These are phyloP conservation scores for Citrus cavaleriei DNA, from an alignment of 345 rosid genomes.

Conservation along the genomic window DNA sequence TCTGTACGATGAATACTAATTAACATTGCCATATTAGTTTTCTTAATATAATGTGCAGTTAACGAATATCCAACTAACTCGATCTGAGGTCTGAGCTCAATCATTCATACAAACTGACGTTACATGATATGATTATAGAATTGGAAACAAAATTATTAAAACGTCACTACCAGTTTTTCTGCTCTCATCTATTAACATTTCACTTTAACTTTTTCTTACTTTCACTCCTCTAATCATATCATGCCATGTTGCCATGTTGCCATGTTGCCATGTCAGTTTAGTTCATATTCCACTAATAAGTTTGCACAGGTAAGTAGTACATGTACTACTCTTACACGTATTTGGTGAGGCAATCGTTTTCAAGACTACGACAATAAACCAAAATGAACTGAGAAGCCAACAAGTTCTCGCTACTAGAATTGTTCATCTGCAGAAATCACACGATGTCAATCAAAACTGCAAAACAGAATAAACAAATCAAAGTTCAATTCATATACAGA, in stretches of 20 bases:
- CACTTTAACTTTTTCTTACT: no score
- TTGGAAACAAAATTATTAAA: background rate
- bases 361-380: slow-evolving; percentile 40
- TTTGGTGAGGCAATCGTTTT: slow-evolving; percentile 46
- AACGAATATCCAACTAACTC: background rate
- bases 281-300: background rate
- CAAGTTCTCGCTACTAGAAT: slow-evolving; percentile 37
- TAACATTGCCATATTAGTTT: background rate
- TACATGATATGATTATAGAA: background rate
- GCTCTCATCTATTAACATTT: no score
- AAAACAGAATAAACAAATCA: background rate
- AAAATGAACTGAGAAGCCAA: slow-evolving; percentile 53
- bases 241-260: no score
- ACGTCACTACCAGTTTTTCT: background rate
- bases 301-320: background rate
- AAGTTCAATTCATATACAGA: background rate
- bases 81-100: background rate
- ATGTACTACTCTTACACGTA: slow-evolving; percentile 46
- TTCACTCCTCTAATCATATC: background rate
- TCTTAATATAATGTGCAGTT: background rate
- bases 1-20: background rate
- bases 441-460: background rate
- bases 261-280: no score
- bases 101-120: background rate
- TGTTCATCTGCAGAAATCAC: slow-evolving; percentile 39